These are phyloP conservation scores for Yueomyces sinensis DNA, from an alignment of 805 yeast genomes.

Conservation along the genomic window DNA sequence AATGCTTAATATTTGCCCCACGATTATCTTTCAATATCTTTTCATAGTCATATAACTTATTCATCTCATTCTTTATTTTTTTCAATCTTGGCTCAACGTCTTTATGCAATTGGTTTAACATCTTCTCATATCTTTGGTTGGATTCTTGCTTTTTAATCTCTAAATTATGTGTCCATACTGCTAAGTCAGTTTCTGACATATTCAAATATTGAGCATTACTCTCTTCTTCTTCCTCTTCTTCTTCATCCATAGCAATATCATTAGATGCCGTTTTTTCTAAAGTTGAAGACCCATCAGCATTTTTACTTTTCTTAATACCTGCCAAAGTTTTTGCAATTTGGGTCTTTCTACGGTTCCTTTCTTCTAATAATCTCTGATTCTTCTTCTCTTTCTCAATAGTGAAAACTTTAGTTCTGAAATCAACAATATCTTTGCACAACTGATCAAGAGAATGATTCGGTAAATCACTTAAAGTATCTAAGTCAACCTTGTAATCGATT, in stretches of 20 bases:
- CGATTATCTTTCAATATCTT: constrained; percentile 4
- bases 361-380: constrained; percentile 27
- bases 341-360: constrained; percentile 13
- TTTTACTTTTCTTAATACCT: constrained; percentile 11
- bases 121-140: constrained; percentile 6
- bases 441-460: constrained; percentile 18
- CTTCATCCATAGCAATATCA: constrained; percentile 3
- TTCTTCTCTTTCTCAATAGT: constrained; percentile 39
- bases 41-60: constrained; percentile 10
- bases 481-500: constrained; percentile 16
- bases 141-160: constrained; percentile 7
- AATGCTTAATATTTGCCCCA: constrained; percentile 12
- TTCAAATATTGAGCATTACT: constrained; percentile 5
- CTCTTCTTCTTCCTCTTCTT: constrained; percentile 8
- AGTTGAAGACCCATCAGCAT: constrained; percentile 1
- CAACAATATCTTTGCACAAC: constrained; percentile 33
- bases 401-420: constrained; percentile 42
- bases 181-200: background rate
- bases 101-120: constrained; percentile 7
- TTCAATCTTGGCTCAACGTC: constrained; percentile 11
- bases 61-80: constrained; percentile 5
- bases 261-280: constrained; percentile 2
- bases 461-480: constrained; percentile 18
- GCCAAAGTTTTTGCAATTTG: constrained; percentile 19
- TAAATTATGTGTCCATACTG: constrained; percentile 3